Base-by-base conservation (phyloP, 495 filamentous ascomycete species). In the Penicillium simplicissimum region DNA sequence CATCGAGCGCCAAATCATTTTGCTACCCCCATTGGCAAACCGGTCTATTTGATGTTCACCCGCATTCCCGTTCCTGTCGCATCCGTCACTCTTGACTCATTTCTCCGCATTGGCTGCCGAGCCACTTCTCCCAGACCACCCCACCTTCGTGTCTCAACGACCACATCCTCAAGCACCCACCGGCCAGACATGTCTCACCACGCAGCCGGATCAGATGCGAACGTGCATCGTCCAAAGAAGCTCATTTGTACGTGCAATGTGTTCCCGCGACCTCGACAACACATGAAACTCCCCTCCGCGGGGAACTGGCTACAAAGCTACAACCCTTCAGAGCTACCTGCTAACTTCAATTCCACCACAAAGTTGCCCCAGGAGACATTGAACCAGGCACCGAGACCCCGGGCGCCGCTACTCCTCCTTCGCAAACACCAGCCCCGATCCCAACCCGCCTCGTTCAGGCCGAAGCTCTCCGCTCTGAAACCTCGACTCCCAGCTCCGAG, bases 381-480 rank as follows among this genome's bases (percentile, higher is more conserved):
- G 61, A 67, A 51, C 43, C 61, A 49, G 69, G 64, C 33, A 37
- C 68, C 15, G 54, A 67, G 8, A 43, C 56, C n/a, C 45, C 63
- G 19, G 55, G 60, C 55, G 25, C 60, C n/a, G 14, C 67, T 10
- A 13, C 62, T 67, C 67, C 68, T 71, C 67, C 84, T 79, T 77
- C 83, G 83, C 68, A 93, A 65, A 1, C 88, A 85, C 52, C 92
- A 76, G 38, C 88, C 85, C 36, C 43, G 86, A 74, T 40, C 34
- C 57, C 47, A 51, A 52, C 47, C 23, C 63, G 35, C 54, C 59
- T 59, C 28, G 23, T 36, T 35, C 47, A 64, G 33, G 61, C 61
- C 57, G 67, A 74, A 58, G 63, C 67, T 48, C 60, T 73, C 5
- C 71, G 69, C 52, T 71, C 75, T 11, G 68, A 71, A 9, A 70